Evolutionary conservation across 1,284 basidiomycete species (phyloP).

Genomic region (Ceraceosorus guamensis): DNA sequence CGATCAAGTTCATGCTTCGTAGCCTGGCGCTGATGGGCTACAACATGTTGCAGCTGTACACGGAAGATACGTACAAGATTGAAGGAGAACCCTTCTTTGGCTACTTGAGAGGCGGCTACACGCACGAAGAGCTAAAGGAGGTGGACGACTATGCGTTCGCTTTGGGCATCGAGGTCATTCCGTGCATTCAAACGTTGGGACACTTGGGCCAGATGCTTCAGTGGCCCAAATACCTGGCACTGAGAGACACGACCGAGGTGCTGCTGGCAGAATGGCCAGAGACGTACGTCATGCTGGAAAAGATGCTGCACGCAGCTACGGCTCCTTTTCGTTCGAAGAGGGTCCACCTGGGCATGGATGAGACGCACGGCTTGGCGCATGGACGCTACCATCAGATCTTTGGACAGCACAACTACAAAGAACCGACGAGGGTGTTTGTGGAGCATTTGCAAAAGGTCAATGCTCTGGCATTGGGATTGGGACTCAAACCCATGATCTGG

Average conservation of each 20-base stretch:
- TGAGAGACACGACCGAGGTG: conserved; percentile 49
- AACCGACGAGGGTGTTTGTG: conserved; percentile 39
- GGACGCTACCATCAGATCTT: conserved; percentile 48
- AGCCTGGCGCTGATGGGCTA: conserved; percentile 44
- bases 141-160: conserved; percentile 47
- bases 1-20: conserved; percentile 40
- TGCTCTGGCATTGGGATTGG: conserved; percentile 32
- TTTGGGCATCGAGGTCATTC: conserved; percentile 37
- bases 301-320: conserved; percentile 24
- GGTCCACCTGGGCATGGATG: conserved; percentile 46
- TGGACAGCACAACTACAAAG: conserved; percentile 40
- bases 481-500: conserved; percentile 50
- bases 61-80: conserved; percentile 49
- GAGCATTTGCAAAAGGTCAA: conserved; percentile 41
- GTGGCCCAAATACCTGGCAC: conserved; percentile 46
- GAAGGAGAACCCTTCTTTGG: conserved; percentile 50
- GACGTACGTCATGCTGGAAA: conserved; percentile 16
- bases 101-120: conserved; percentile 43
- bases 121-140: conserved; percentile 32
- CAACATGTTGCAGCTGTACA: conserved; percentile 47
- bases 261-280: conserved; percentile 45
- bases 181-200: conserved; percentile 49
- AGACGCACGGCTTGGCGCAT: conserved; percentile 47
- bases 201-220: conserved; percentile 51
- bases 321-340: conserved; percentile 43